Percentiles rank a stretch among this genome's conserved stretches.
Evolutionary conservation across 371 early-diverging fungal genomes (phyloP).

Genomic region (Mucor lusitanicus): DNA sequence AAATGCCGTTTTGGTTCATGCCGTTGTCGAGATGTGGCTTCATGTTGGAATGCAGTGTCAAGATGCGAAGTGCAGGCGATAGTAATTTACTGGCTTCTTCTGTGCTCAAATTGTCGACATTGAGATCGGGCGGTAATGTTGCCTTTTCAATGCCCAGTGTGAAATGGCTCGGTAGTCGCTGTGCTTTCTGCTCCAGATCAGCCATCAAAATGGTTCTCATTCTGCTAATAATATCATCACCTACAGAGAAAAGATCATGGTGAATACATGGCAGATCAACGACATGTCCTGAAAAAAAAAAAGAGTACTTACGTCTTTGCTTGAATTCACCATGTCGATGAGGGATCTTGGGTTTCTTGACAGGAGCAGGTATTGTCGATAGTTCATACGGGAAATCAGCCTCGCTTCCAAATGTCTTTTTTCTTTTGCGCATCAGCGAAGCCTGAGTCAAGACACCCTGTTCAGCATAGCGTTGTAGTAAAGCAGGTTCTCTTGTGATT

Average conservation of each 20-base stretch:
- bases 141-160: constrained; percentile 38
- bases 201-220: constrained; percentile 39
- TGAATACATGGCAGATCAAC: not conserved
- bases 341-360: constrained; percentile 50
- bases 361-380: constrained; percentile 24
- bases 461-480: constrained; percentile 46
- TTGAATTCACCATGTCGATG: constrained; percentile 54
- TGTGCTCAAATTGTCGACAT: constrained; percentile 18
- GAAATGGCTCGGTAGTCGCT: constrained; percentile 28
- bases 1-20: constrained; percentile 57
- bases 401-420: constrained; percentile 33
- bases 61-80: constrained; percentile 33
- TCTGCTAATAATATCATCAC: constrained; percentile 49
- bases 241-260: constrained; percentile 18
- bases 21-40: constrained; percentile 53
- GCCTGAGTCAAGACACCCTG: constrained; percentile 50
- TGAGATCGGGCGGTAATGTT: constrained; percentile 1
- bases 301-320: constrained; percentile 37
- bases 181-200: constrained; percentile 47
- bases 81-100: constrained; percentile 33
- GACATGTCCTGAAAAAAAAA: no score
- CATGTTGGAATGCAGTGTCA: constrained; percentile 42
- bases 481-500: constrained; percentile 40
- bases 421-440: constrained; percentile 46
- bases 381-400: constrained; percentile 22